These are phyloP conservation scores for Diplodia scrobiculata DNA, from an alignment of 2,329 filamentous ascomycete species.

Conservation along the genomic window DNA sequence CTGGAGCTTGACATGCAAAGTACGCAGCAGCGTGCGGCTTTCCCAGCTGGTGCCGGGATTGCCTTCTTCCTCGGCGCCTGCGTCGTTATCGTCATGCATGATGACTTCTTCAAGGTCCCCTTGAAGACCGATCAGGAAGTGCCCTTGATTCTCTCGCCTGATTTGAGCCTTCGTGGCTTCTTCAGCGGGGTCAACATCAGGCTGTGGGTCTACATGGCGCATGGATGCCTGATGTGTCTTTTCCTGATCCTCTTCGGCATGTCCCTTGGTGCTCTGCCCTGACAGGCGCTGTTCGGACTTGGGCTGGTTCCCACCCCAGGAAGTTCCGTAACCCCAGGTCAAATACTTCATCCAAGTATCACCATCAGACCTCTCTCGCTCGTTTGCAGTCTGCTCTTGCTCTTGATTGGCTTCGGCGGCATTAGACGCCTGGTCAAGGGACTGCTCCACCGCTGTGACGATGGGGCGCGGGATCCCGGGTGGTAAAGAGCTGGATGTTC, in stretches of 20 bases:
- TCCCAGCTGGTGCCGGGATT: slow-evolving; percentile 42
- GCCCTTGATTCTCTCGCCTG: slow-evolving; percentile 51
- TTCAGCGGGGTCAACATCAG: slow-evolving; percentile 54
- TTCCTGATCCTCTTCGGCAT: slow-evolving; percentile 4
- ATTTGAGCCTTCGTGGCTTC: slow-evolving; percentile 62
- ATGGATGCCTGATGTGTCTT: slow-evolving; percentile 36
- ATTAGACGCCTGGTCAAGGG: slow-evolving; percentile 48
- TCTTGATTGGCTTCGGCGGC: slow-evolving; percentile 37
- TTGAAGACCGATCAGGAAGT: slow-evolving; percentile 69
- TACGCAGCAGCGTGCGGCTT: slow-evolving; percentile 62
- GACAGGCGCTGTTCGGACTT: slow-evolving; percentile 13
- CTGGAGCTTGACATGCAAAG: slow-evolving; percentile 65
- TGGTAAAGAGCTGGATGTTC: slow-evolving; percentile 30
- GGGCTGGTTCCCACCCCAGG: slow-evolving; percentile 38
- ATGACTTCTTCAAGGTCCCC: slow-evolving; percentile 61
- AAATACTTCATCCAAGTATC: slow-evolving; percentile 56
- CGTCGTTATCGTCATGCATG: slow-evolving; percentile 45
- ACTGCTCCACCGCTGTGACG: slow-evolving; percentile 48
- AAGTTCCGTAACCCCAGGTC: slow-evolving; percentile 52
- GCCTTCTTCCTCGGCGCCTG: neutral
- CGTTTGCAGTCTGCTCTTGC: slow-evolving; percentile 27
- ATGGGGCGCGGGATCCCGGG: slow-evolving; percentile 53
- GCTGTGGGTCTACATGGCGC: slow-evolving; percentile 43
- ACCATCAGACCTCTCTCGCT: slow-evolving; percentile 39
- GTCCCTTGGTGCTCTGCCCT: neutral